Conservation (phyloP, 2,329 filamentous ascomycete genomes). For the Cercospora sp. region DNA sequence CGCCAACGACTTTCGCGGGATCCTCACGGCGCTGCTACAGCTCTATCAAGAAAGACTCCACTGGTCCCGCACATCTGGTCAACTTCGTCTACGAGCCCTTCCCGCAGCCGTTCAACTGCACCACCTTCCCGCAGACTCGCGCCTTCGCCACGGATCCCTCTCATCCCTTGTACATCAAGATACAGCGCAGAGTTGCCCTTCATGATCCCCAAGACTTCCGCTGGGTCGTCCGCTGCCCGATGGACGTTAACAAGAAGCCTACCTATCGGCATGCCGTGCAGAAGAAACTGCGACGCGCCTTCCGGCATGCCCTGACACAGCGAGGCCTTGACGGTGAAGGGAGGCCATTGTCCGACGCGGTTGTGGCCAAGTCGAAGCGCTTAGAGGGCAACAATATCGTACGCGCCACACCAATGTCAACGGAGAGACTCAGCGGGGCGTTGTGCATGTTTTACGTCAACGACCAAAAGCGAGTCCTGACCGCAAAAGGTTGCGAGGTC, state of each 20-base stretch:
- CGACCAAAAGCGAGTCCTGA: slow-evolving; percentile 24
- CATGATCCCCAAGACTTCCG: slow-evolving; percentile 47
- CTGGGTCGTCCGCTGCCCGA: slow-evolving; percentile 47
- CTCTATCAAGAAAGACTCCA: background rate
- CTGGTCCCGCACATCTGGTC: slow-evolving; percentile 15
- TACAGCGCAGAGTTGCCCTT: slow-evolving; percentile 22
- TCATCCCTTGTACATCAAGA: slow-evolving; percentile 41
- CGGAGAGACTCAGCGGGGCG: slow-evolving; percentile 22
- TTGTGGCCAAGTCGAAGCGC: background rate
- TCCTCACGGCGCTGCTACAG: background rate
- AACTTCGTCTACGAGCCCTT: slow-evolving; percentile 26
- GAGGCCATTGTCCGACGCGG: slow-evolving; percentile 12
- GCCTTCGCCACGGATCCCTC: slow-evolving; percentile 28
- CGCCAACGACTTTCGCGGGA: background rate
- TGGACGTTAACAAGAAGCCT: slow-evolving; percentile 41
- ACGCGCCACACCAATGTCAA: background rate
- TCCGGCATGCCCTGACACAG: slow-evolving; percentile 48
- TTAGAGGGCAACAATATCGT: background rate
- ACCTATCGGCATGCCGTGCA: slow-evolving; percentile 51
- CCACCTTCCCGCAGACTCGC: slow-evolving; percentile 31
- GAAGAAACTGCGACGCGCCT: slow-evolving; percentile 48
- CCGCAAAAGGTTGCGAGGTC: slow-evolving; percentile 25
- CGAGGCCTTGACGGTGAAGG: slow-evolving; percentile 48
- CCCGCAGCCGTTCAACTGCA: slow-evolving; percentile 33
- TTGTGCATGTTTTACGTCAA: slow-evolving; percentile 23